These are phyloP conservation scores for Tulasnella sp. DNA, from an alignment of 768 basidiomycete species.

Conservation along the genomic window DNA sequence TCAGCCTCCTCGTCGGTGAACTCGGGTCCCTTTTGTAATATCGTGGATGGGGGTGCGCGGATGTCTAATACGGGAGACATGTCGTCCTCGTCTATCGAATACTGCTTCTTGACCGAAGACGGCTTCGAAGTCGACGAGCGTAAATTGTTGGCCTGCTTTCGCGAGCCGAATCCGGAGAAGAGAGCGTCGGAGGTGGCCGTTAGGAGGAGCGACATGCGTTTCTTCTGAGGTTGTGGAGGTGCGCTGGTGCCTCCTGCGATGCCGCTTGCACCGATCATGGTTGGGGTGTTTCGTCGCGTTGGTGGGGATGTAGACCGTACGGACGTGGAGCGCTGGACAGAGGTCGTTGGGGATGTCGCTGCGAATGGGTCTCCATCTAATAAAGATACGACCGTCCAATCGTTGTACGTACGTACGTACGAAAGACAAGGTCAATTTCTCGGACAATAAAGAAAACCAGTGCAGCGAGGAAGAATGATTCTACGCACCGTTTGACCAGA, in stretches of 20 bases:
- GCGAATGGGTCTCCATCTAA: constrained; percentile 1
- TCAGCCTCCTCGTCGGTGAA: constrained; percentile 18
- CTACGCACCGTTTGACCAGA: neutral
- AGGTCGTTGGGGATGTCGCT: neutral
- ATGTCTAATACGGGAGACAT: constrained; percentile 9
- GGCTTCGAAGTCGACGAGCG: neutral
- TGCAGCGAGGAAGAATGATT: neutral
- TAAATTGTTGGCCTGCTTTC: neutral
- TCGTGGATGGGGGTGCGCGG: neutral
- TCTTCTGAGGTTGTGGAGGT: neutral
- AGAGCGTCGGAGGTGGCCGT: constrained; percentile 10
- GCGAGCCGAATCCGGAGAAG: constrained; percentile 13
- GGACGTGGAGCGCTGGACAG: neutral
- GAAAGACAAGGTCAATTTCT: neutral
- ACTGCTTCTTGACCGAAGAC: neutral
- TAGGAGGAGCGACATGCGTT: constrained; percentile 21
- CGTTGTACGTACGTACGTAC: neutral
- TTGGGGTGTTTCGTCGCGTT: neutral
- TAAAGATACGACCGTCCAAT: neutral
- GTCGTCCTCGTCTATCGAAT: constrained; percentile 5
- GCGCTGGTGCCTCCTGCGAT: neutral
- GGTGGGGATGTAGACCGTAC: neutral
- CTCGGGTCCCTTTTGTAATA: neutral
- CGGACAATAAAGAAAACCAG: neutral
- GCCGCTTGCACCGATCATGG: neutral